These are phyloP conservation scores for Aspergillus steynii DNA, from an alignment of 495 filamentous ascomycete genomes.

Conservation along the genomic window DNA sequence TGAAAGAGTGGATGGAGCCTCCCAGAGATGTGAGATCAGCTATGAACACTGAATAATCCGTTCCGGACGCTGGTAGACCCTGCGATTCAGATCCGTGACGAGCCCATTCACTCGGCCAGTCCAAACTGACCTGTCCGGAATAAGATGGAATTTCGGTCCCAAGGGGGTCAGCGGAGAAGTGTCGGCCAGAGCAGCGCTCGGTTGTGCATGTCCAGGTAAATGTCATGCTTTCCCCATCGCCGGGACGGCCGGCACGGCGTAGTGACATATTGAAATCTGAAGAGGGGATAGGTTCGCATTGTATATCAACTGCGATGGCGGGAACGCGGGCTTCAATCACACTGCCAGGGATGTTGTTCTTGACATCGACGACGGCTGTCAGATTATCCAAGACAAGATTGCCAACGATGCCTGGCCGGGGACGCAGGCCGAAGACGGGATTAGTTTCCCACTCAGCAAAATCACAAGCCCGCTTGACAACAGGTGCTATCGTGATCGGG, in stretches of 20 bases:
- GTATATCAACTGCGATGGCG: constrained; percentile 4
- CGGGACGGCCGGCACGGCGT: too few species aligned
- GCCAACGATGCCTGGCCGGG: constrained; percentile 1
- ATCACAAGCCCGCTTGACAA: neutral
- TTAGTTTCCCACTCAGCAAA: constrained; percentile 6
- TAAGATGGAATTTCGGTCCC: too few species aligned
- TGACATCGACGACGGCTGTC: neutral
- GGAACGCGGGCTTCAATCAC: constrained; percentile 6
- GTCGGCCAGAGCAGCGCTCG: neutral
- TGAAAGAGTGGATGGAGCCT: neutral
- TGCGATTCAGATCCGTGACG: neutral
- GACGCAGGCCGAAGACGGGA: neutral
- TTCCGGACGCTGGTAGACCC: constrained; percentile 3
- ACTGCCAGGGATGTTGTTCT: neutral
- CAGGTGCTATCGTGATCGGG: neutral
- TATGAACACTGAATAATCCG: constrained; percentile 4
- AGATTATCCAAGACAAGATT: constrained; percentile 4
- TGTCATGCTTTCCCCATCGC: too few species aligned
- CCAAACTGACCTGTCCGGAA: too few species aligned
- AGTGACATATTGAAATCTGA: neutral
- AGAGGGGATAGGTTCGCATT: neutral
- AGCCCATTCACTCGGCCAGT: neutral
- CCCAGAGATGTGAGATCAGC: constrained; percentile 2
- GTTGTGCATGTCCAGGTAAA: constrained; percentile 2
- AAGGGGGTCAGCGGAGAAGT: too few species aligned